Evolutionary conservation across 306 rosid species (phyloP), one percentile per base, ranked within the genome.

Genomic region (Inga leiocalycina): DNA sequence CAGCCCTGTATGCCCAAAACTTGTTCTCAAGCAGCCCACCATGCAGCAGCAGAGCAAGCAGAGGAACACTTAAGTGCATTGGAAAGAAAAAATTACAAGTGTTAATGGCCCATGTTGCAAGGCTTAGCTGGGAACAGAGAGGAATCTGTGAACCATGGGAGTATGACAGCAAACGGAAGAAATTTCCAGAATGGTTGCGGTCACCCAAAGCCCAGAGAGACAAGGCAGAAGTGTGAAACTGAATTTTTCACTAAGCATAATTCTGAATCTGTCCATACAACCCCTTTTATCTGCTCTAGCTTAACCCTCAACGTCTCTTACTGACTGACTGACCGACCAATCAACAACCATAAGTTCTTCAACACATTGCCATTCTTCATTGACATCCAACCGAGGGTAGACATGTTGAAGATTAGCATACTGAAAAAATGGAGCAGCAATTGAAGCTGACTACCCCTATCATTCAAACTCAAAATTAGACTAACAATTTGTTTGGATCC

Each of bases 361-460:
- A 20, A 57, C 64, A 57, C 64, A 57, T 51, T 34, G 22, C 43
- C 84, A 67, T 57, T 44, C 65, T 75, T 79, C 82, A 70, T 59
- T 56, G 30, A 66, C 64, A 52, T 71, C 76, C 39, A 80, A 69
- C 48, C 27, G 41, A 44, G 51, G 20, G 71, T 69, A 70, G 59
- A 76, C 56, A 64, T 34, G 45, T 59, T 75, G 81, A 54, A 74
- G 57, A 49, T 7, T 41, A 66, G 10, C 41, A 64, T 64, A 67
- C 20, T 44, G 6, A 2, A 20, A 71, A 49, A 43, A 72, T 45
- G 78, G 32, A 59, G 74, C 48, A 52, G 48, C 54, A 77, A 83
- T 12, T 45, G 32, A 30, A 56, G 75, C 48, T 2, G 15, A 52
- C 75, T 12, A 30, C 39, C 20, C 41, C 41, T 68, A 62, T 74